phyloP scores from a whole-genome alignment of 495 filamentous ascomycete species.

The Daldinia childiae region DNA sequence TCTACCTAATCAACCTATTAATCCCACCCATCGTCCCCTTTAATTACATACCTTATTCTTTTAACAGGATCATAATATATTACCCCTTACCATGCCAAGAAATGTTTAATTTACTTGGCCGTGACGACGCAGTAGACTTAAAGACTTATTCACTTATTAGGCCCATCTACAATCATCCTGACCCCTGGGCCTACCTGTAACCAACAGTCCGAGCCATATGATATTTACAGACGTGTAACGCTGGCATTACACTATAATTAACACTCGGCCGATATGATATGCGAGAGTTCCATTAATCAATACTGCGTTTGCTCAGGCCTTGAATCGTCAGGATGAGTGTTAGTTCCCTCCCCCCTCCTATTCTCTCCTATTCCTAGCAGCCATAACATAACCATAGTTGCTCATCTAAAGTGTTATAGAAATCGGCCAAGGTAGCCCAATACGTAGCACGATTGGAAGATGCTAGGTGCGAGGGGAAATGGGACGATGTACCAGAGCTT shows the following conservation, averaged over 20 bases:
- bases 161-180: constrained; percentile 1
- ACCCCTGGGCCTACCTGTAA: constrained; percentile 23
- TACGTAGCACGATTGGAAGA: constrained; percentile 84
- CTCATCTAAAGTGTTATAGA: constrained; percentile 44
- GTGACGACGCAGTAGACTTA: constrained; percentile 8
- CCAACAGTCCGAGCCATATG: constrained; percentile 23
- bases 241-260: background rate
- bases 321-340: constrained; percentile 47
- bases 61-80: constrained; percentile 29
- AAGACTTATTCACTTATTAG: background rate
- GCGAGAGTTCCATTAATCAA: constrained; percentile 22
- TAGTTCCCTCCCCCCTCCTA: constrained; percentile 13
- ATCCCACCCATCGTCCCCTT: background rate
- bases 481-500: constrained; percentile 89
- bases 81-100: constrained; percentile 24
- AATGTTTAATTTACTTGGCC: constrained; percentile 33
- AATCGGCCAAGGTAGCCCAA: constrained; percentile 73
- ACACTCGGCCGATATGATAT: constrained; percentile 41
- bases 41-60: constrained; percentile 1
- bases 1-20: background rate
- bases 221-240: constrained; percentile 8
- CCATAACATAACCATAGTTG: background rate
- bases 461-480: constrained; percentile 86
- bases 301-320: constrained; percentile 43
- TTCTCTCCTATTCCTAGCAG: background rate